These are phyloP conservation scores for Isatis tinctoria DNA, from an alignment of 345 rosid genomes.

Conservation along the genomic window DNA sequence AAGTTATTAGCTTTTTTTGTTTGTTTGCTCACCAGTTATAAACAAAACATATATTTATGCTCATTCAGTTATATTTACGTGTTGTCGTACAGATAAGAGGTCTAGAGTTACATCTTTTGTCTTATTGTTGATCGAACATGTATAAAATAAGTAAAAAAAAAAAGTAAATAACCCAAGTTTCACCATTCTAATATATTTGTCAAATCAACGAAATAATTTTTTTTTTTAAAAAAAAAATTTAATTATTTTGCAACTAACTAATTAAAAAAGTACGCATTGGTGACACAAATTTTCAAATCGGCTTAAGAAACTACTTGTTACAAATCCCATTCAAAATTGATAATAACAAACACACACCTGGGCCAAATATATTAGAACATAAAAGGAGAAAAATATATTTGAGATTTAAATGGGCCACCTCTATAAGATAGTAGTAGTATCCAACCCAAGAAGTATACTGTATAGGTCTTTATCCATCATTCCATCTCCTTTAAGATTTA, in stretches of 20 bases:
- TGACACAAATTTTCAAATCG: neutral
- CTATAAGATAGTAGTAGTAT: neutral
- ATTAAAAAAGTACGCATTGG: neutral
- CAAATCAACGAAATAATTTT: neutral
- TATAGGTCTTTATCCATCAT: neutral
- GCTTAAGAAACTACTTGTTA: neutral
- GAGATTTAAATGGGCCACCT: neutral
- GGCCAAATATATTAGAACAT: neutral
- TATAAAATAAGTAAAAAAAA: too few relatives aligned
- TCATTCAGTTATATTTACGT: neutral
- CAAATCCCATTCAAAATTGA: neutral
- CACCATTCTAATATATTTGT: neutral
- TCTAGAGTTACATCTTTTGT: neutral
- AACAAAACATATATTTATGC: neutral
- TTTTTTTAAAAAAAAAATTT: too few relatives aligned
- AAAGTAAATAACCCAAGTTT: neutral
- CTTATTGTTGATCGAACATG: neutral
- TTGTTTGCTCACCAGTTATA: too few relatives aligned
- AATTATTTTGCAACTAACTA: neutral
- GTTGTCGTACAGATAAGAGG: neutral
- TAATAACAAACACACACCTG: neutral
- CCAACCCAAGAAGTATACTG: neutral
- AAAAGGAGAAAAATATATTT: neutral
- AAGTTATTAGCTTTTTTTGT: too few relatives aligned
- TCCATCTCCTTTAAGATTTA: neutral